Base-by-base conservation (phyloP, 495 filamentous ascomycete species). In the Apodospora peruviana region DNA sequence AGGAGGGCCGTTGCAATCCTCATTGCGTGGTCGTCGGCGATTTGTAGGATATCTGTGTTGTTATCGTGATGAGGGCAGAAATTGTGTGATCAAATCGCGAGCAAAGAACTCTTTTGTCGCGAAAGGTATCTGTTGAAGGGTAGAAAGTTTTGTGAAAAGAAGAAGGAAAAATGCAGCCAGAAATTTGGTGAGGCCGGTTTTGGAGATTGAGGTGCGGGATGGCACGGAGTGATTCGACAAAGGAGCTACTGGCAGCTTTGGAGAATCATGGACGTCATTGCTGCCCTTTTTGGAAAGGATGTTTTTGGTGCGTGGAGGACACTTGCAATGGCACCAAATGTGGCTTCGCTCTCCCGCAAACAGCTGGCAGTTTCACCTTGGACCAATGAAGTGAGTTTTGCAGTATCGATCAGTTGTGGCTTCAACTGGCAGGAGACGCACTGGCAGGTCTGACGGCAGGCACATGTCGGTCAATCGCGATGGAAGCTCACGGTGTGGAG, bases 1-100 rank as follows among this genome's bases (percentile, higher is more conserved):
- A 91, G 68, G 69, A 86, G 65, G 55, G 78, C 77, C 52, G 78
- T 74, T 55, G 86, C 73, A 68, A 90, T 75, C 78, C 82, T 91
- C 89, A 95, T 95, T 43, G 51, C 23, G 25, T 18, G 35, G 17
- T 16, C 34, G 36, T 38, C n/a, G 10, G 12, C 3, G 4, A 11
- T 25, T 11, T 76, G 61, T 11, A 40, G 17, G 21, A 19, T 21
- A 29, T 47, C 22, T 40, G 29, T 9, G 49, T 40, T 10, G 17
- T 29, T 40, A 40, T 21, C 40, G 20, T 46, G n/a, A 32, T 32
- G 14, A 32, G 14, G 7, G 27, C 14, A 32, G 27, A 32, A 7
- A 32, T 32, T n/a, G n/a, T n/a, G n/a, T 43, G 17, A 46, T 36
- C 22, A 24, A 10, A 24, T 19, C 52, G 25, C 46, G 39, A 18